Evolutionary conservation across 2,329 filamentous ascomycete species (phyloP).

Genomic region (Hypomyces perniciosus): DNA sequence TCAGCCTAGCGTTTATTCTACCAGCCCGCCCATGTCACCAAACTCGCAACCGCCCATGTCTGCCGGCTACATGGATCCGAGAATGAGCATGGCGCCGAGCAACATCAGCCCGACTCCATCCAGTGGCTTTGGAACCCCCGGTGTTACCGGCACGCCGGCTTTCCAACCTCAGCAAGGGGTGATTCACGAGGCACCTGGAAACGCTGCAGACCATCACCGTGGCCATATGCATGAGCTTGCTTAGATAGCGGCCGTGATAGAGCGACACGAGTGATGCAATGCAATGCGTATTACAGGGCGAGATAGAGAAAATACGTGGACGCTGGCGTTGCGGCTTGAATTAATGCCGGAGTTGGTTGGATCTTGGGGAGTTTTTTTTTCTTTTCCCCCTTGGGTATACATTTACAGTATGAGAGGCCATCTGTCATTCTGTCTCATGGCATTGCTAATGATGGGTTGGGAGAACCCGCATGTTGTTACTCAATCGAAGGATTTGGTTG

Average conservation of each 20-base stretch:
- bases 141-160: slow-evolving; percentile 5
- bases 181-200: slow-evolving; percentile 35
- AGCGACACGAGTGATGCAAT: background rate
- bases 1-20: slow-evolving; percentile 1
- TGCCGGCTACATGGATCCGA: slow-evolving; percentile 16
- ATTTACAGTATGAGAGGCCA: background rate
- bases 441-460: no score
- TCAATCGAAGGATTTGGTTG: no score
- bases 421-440: no score
- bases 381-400: no score
- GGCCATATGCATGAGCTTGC: slow-evolving; percentile 38
- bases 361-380: background rate
- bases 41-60: background rate
- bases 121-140: slow-evolving; percentile 15
- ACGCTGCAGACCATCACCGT: slow-evolving; percentile 29
- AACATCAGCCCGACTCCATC: slow-evolving; percentile 17
- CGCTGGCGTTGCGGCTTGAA: slow-evolving; percentile 9
- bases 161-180: slow-evolving; percentile 20
- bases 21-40: slow-evolving; percentile 5
- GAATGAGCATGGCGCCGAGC: slow-evolving; percentile 12
- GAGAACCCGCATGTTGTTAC: no score
- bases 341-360: slow-evolving; percentile 10
- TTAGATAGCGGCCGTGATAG: slow-evolving; percentile 14
- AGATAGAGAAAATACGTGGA: slow-evolving; percentile 1
- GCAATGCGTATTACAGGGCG: background rate